Conservation (phyloP, 805 yeast species). For the Saturnispora mendoncae region DNA sequence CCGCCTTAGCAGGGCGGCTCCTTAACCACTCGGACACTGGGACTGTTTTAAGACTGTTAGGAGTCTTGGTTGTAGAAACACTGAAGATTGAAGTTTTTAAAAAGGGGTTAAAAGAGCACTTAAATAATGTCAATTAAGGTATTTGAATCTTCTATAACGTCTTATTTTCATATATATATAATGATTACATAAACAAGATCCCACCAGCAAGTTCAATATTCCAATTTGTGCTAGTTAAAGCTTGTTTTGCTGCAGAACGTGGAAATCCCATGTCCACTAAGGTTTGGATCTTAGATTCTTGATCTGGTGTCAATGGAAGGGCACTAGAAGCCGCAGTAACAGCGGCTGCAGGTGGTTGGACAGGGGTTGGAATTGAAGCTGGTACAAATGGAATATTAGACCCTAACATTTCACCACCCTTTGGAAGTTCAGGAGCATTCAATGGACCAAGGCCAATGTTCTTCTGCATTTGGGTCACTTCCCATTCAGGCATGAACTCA, state of each 20-base stretch:
- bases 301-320: constrained; percentile 13
- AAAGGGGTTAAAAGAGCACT: too few species aligned
- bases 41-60: constrained; percentile 22
- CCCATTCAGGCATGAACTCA: constrained; percentile 16
- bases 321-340: constrained; percentile 17
- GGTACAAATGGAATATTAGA: background rate
- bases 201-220: constrained; percentile 85
- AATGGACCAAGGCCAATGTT: constrained; percentile 18
- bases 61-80: background rate
- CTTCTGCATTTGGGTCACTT: constrained; percentile 12
- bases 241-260: constrained; percentile 51
- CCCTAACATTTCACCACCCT: constrained; percentile 3
- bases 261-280: constrained; percentile 66
- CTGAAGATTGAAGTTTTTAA: too few species aligned
- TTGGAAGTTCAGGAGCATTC: background rate
- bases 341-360: constrained; percentile 1
- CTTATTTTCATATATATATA: too few species aligned
- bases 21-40: constrained; percentile 71
- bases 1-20: constrained; percentile 79
- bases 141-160: too few species aligned
- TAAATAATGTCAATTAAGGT: too few species aligned
- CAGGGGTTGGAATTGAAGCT: background rate
- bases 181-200: constrained; percentile 39
- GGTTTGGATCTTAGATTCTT: constrained; percentile 29
- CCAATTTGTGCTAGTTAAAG: constrained; percentile 60